These are phyloP conservation scores for Neonectria neomacrospora DNA, from an alignment of 2,329 filamentous ascomycete species.

Conservation along the genomic window DNA sequence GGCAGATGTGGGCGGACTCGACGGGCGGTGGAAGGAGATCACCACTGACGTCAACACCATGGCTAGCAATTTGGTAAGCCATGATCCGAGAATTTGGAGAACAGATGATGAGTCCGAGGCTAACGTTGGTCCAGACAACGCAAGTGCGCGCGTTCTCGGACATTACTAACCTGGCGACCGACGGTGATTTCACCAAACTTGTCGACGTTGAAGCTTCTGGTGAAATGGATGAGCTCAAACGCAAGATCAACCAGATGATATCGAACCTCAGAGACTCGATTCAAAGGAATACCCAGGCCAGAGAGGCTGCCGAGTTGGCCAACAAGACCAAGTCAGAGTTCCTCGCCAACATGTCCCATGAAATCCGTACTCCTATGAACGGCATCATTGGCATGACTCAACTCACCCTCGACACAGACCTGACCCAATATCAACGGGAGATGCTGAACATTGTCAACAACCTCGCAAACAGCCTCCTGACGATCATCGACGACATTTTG, in stretches of 20 bases:
- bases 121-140: constrained; percentile 73
- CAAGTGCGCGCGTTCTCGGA: constrained; percentile 98
- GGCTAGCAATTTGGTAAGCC: constrained; percentile 71
- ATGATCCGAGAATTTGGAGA: no score
- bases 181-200: constrained; percentile 96
- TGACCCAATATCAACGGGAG: constrained; percentile 95
- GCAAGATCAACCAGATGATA: constrained; percentile 99
- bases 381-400: constrained; percentile 99
- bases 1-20: constrained; percentile 91
- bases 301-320: constrained; percentile 94
- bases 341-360: constrained; percentile 92
- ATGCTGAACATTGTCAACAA: constrained; percentile 99
- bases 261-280: constrained; percentile 95
- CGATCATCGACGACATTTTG: constrained; percentile 90
- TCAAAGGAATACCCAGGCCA: constrained; percentile 93
- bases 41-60: constrained; percentile 97
- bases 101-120: constrained; percentile 26
- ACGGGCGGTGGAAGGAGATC: constrained; percentile 97
- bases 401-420: constrained; percentile 91
- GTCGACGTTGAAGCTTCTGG: constrained; percentile 97
- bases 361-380: constrained; percentile 92
- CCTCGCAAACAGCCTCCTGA: constrained; percentile 92
- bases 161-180: constrained; percentile 97
- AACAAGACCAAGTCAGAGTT: constrained; percentile 99
- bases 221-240: constrained; percentile 98